Conservation (phyloP, 2,329 filamentous ascomycete genomes). For the Orbilia blumenaviensis region DNA sequence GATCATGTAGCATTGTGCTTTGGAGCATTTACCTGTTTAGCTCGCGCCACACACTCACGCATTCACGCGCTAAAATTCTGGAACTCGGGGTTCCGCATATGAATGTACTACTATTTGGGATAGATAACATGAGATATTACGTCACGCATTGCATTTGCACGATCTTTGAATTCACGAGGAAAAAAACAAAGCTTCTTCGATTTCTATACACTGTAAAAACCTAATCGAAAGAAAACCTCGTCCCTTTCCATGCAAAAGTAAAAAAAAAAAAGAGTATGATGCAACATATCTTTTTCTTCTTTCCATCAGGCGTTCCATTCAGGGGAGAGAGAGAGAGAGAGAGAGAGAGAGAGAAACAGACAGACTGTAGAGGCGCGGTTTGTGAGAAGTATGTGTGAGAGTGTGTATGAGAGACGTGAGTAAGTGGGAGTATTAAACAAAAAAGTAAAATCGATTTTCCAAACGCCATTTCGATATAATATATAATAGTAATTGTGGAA, state of each 20-base stretch:
- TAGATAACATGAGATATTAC: background rate
- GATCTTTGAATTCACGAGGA: conserved; percentile 2
- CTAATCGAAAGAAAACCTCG: conserved; percentile 37
- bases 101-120: background rate
- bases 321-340: background rate
- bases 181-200: conserved; percentile 51
- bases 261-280: conserved; percentile 17
- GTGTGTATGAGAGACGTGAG: conserved; percentile 13
- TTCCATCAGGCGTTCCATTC: conserved; percentile 22
- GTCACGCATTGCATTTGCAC: background rate
- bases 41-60: background rate
- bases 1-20: background rate
- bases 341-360: conserved; percentile 9
- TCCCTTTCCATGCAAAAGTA: conserved; percentile 36
- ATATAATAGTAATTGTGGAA: conserved; percentile 53
- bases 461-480: conserved; percentile 54
- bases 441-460: conserved; percentile 52
- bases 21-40: background rate
- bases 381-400: conserved; percentile 3
- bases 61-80: background rate
- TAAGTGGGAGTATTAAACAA: conserved; percentile 52
- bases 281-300: conserved; percentile 4
- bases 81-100: background rate
- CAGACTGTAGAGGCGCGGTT: conserved; percentile 9
- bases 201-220: conserved; percentile 54